These are phyloP conservation scores for Xanthoparmelia taractica DNA, from an alignment of 495 filamentous ascomycete species.

Conservation along the genomic window DNA sequence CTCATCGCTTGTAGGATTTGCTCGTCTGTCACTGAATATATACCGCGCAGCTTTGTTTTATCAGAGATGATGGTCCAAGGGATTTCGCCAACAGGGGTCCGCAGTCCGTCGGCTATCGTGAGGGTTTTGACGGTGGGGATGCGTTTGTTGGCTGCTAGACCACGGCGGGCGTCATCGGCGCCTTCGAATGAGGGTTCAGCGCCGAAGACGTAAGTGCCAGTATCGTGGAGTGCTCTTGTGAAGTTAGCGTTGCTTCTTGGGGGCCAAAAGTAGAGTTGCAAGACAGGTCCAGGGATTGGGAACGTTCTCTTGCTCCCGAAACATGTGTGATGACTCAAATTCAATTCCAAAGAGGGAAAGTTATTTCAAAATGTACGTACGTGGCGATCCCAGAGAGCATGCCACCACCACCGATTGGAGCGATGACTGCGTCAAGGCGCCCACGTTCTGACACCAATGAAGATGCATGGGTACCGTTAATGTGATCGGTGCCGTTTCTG, in stretches of 20 bases:
- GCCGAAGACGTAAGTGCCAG: slow-evolving; percentile 68
- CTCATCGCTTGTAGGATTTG: slow-evolving; percentile 72
- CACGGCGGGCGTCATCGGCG: slow-evolving; percentile 71
- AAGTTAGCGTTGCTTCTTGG: too few species aligned
- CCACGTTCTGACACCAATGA: not conserved
- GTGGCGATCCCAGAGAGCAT: slow-evolving; percentile 78
- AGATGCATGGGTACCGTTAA: not conserved
- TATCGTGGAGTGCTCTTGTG: slow-evolving; percentile 58
- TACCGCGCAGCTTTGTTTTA: slow-evolving; percentile 55
- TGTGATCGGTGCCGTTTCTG: not conserved
- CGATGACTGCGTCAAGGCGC: slow-evolving; percentile 67
- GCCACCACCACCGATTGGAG: slow-evolving; percentile 83
- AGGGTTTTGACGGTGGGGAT: slow-evolving; percentile 60
- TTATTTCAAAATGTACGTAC: too few species aligned
- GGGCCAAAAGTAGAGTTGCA: too few species aligned
- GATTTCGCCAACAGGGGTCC: slow-evolving; percentile 70
- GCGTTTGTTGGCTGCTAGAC: slow-evolving; percentile 52
- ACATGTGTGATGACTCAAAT: too few species aligned
- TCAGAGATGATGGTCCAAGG: slow-evolving; percentile 81
- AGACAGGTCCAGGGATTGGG: too few species aligned
- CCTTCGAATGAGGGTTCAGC: slow-evolving; percentile 80
- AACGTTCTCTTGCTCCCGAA: too few species aligned
- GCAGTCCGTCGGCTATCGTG: slow-evolving; percentile 84
- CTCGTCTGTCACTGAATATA: slow-evolving; percentile 73
- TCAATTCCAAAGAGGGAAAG: too few species aligned